A percentile compares a stretch with the other conserved stretches of the same genome.
Evolutionary conservation across 1,284 basidiomycete species (phyloP).

Genomic region (Irpex lacteus): DNA sequence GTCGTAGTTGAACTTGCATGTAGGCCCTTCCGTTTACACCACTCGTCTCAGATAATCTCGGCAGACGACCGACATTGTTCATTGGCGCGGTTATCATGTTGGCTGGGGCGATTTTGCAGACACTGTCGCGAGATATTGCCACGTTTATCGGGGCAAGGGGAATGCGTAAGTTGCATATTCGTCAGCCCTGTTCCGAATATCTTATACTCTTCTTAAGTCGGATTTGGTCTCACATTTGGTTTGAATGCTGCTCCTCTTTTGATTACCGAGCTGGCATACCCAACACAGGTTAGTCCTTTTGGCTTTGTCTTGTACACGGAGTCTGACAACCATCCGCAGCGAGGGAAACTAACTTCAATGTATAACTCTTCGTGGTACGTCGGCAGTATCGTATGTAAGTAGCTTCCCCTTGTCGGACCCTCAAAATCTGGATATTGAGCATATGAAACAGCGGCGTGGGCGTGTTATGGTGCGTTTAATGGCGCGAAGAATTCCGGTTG

Average conservation of each 20-base stretch:
- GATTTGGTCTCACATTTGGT: constrained; percentile 62
- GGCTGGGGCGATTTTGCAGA: constrained; percentile 54
- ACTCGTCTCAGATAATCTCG: constrained; percentile 52
- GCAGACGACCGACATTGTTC: constrained; percentile 54
- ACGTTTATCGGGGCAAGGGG: constrained; percentile 58
- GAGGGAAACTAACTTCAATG: constrained; percentile 57
- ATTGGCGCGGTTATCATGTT: constrained; percentile 60
- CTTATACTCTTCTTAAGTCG: constrained; percentile 39
- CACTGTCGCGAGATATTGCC: constrained; percentile 43
- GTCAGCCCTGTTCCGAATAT: constrained; percentile 3
- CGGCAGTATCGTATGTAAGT: constrained; percentile 57
- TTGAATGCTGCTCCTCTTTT: constrained; percentile 62
- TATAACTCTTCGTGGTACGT: constrained; percentile 67
- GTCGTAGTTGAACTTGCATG: not conserved
- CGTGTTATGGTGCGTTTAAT: constrained; percentile 54
- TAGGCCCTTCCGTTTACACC: constrained; percentile 61
- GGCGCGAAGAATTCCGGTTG: constrained; percentile 45
- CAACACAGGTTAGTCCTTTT: constrained; percentile 49
- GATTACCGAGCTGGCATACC: constrained; percentile 71
- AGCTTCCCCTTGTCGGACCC: not conserved
- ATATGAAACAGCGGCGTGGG: constrained; percentile 36
- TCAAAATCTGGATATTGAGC: no score
- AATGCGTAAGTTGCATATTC: constrained; percentile 40
- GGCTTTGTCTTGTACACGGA: not conserved
- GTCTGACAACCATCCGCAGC: constrained; percentile 29